These are phyloP conservation scores for Jatropha curcas DNA, from an alignment of 345 rosid genomes.

Conservation along the genomic window DNA sequence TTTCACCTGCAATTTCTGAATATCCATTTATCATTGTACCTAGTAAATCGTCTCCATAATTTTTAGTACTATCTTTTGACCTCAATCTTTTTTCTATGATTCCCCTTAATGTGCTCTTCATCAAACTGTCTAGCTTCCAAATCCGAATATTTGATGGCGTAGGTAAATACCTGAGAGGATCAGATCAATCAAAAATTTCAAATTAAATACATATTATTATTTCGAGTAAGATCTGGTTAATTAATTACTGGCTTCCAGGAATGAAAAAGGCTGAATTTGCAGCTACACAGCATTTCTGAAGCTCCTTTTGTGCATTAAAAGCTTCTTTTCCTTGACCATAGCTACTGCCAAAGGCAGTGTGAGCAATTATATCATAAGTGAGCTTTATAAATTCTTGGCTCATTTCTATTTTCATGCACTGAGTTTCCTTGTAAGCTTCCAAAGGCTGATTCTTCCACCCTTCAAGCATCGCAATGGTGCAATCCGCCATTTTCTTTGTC, in stretches of 20 bases:
- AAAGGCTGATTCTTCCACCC: slow-evolving; percentile 45
- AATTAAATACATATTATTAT: not conserved
- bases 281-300: slow-evolving; percentile 47
- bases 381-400: slow-evolving; percentile 59
- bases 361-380: slow-evolving; percentile 71
- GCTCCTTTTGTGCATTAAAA: slow-evolving; percentile 65
- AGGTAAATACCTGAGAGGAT: slow-evolving; percentile 58
- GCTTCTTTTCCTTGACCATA: slow-evolving; percentile 69
- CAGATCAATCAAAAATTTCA: not conserved
- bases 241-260: slow-evolving; percentile 69
- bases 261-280: slow-evolving; percentile 46
- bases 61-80: slow-evolving; percentile 37
- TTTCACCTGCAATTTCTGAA: slow-evolving; percentile 7
- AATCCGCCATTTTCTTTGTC: slow-evolving; percentile 51
- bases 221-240: not conserved
- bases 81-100: slow-evolving; percentile 45
- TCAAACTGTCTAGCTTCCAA: slow-evolving; percentile 71
- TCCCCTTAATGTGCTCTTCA: slow-evolving; percentile 54
- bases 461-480: slow-evolving; percentile 49
- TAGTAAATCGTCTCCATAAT: slow-evolving; percentile 62
- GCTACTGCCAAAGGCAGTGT: slow-evolving; percentile 78
- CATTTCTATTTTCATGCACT: slow-evolving; percentile 52
- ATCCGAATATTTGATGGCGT: slow-evolving; percentile 64
- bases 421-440: slow-evolving; percentile 33
- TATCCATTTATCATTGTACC: slow-evolving; percentile 42